phyloP scores from a whole-genome alignment of 2,329 filamentous ascomycete species.

The Trichoderma guizhouense region DNA sequence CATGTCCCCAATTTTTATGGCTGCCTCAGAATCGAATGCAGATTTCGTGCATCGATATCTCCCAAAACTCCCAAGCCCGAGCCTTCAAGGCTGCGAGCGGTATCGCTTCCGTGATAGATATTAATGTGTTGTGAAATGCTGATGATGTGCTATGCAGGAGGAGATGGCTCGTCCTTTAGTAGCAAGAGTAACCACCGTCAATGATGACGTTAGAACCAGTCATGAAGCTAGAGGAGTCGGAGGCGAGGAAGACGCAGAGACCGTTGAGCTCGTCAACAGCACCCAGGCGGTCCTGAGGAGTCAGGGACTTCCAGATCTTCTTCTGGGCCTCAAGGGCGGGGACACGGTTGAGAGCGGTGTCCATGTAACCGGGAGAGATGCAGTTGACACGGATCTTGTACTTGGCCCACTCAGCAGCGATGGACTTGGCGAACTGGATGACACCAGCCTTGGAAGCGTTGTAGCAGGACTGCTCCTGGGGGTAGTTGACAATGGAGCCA shows the following conservation, averaged over 20 bases:
- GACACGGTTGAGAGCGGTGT: slow-evolving; percentile 76
- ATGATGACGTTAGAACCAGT: slow-evolving; percentile 72
- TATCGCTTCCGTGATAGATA: slow-evolving; percentile 12
- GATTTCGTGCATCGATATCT: slow-evolving; percentile 1
- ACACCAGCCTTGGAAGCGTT: slow-evolving; percentile 81
- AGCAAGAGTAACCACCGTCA: slow-evolving; percentile 67
- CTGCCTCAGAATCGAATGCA: slow-evolving; percentile 3
- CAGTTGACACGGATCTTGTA: slow-evolving; percentile 78
- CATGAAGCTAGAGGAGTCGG: slow-evolving; percentile 71
- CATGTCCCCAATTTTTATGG: slow-evolving; percentile 8
- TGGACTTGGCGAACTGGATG: slow-evolving; percentile 73
- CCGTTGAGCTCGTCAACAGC: slow-evolving; percentile 74
- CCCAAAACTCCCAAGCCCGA: slow-evolving; percentile 15
- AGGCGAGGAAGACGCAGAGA: slow-evolving; percentile 71
- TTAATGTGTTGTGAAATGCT: slow-evolving; percentile 12
- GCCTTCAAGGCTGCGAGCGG: background rate
- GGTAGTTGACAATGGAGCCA: slow-evolving; percentile 80
- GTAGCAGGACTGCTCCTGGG: slow-evolving; percentile 79
- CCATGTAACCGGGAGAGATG: slow-evolving; percentile 84
- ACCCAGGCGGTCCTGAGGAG: slow-evolving; percentile 70
- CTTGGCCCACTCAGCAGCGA: slow-evolving; percentile 82
- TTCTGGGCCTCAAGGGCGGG: slow-evolving; percentile 76
- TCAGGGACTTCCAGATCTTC: slow-evolving; percentile 73
- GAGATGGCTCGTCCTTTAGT: slow-evolving; percentile 36
- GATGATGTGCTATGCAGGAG: background rate